Evolutionary conservation across 495 filamentous ascomycete species (phyloP).

Genomic region (Xylaria cubensis): DNA sequence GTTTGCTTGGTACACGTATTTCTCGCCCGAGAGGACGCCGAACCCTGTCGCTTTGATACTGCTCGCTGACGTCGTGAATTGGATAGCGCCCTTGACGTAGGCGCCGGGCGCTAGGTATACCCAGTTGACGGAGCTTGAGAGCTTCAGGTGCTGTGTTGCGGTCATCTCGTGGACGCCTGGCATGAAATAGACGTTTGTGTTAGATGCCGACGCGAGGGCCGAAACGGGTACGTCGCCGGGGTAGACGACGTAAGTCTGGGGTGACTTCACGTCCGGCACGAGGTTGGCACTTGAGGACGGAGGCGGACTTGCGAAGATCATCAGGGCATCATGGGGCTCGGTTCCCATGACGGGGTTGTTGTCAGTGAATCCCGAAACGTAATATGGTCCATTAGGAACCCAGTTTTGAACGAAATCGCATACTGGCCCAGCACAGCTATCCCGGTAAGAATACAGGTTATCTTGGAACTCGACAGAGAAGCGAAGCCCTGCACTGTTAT

Average conservation of each 20-base stretch:
- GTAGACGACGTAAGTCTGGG: neutral
- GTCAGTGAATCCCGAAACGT: neutral
- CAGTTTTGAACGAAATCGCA: slow-evolving; percentile 11
- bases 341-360: neutral
- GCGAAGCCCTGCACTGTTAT: neutral
- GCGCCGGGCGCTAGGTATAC: neutral
- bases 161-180: neutral
- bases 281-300: neutral
- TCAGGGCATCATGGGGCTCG: neutral
- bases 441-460: slow-evolving; percentile 2
- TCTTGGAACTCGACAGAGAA: slow-evolving; percentile 13
- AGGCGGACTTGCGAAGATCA: slow-evolving; percentile 15
- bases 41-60: neutral
- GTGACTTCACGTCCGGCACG: neutral
- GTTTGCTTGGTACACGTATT: slow-evolving; percentile 1
- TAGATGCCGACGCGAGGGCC: neutral
- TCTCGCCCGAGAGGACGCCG: slow-evolving; percentile 7
- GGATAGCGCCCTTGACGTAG: slow-evolving; percentile 3
- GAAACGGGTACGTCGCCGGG: slow-evolving; percentile 7
- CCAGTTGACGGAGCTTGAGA: neutral
- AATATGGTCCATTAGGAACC: neutral
- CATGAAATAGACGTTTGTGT: slow-evolving; percentile 2
- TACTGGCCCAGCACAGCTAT: neutral
- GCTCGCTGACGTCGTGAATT: neutral
- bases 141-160: neutral